Percentiles rank a stretch among this genome's conserved stretches.
Evolutionary conservation across 495 filamentous ascomycete species (phyloP).

Genomic region (Hyaloscypha finlandica): DNA sequence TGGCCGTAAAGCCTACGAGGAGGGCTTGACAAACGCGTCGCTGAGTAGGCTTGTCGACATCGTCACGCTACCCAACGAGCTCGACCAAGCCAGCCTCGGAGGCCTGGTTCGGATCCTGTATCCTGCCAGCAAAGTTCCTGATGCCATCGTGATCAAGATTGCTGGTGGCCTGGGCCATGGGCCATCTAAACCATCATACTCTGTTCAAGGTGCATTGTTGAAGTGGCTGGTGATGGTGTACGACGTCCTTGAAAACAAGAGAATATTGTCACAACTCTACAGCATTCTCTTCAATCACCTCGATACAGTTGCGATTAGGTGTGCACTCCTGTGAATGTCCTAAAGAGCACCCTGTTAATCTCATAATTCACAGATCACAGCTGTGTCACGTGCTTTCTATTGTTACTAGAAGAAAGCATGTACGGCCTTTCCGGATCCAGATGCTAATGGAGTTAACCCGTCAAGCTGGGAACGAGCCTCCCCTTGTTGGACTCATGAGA

Average conservation of each 20-base stretch:
- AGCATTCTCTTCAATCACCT: slow-evolving; percentile 80
- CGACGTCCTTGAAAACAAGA: slow-evolving; percentile 66
- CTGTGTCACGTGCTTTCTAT: slow-evolving; percentile 83
- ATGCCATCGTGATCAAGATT: slow-evolving; percentile 63
- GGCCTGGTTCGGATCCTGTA: slow-evolving; percentile 74
- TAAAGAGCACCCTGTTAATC: neutral
- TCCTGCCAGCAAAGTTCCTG: slow-evolving; percentile 62
- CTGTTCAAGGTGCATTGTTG: slow-evolving; percentile 67
- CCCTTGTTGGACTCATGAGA: slow-evolving; percentile 73
- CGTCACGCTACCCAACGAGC: slow-evolving; percentile 62
- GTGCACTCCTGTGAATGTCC: slow-evolving; percentile 20
- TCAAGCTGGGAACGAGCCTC: slow-evolving; percentile 69
- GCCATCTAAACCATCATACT: slow-evolving; percentile 71
- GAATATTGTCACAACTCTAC: slow-evolving; percentile 69
- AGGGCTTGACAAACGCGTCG: slow-evolving; percentile 61
- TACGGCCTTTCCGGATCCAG: slow-evolving; percentile 83
- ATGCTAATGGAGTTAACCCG: slow-evolving; percentile 63
- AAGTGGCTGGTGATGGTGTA: slow-evolving; percentile 83
- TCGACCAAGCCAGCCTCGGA: slow-evolving; percentile 73
- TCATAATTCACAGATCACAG: slow-evolving; percentile 38
- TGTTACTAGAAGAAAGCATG: slow-evolving; percentile 84
- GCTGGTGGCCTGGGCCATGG: slow-evolving; percentile 78
- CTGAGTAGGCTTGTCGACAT: slow-evolving; percentile 67
- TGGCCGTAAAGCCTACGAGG: slow-evolving; percentile 57
- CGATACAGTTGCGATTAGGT: slow-evolving; percentile 76